Base-by-base conservation (phyloP, 306 rosid species). In the Pueraria montana region DNA sequence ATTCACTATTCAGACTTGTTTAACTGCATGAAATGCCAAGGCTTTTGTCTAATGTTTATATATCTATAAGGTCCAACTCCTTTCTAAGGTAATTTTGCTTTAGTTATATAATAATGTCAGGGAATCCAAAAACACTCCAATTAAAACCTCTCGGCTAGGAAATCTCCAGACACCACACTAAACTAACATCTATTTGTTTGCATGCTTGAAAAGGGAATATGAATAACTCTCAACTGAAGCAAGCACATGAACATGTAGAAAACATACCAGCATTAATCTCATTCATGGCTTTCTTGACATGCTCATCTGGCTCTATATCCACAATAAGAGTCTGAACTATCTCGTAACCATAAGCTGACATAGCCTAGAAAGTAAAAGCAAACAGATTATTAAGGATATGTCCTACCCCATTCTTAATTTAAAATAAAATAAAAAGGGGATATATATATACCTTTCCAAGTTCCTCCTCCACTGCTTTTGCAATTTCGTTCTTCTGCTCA, bases 201-300 rank as follows among this genome's bases (percentile, higher is more conserved):
- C 30, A 27, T 40, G 45, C 45, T 7, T 8, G 45, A 40, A 9
- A 40, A 0, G 45, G 45, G 8, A 38, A 38, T 38, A 8, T 38
- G 43, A 38, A 38, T 5, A 34, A 34, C 43, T 38, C 43, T 38
- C 8, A 43, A 11, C 49, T 11, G 49, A 43, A 11, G 14, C 49
- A 43, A 40, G 8, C 10, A 11, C 14, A 43, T 2, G 49, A 43
- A 2, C 49, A 11, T 43, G 3, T 43, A 43, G 49, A 11, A 43
- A 52, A 32, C 46, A 40, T 82, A 93, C 98, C 98, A 20, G 96
- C 94, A 79, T 93, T 93, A 43, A 93, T 91, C 84, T 93, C 98
- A 71, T 93, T 93, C 98, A 93, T 93, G 82, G 98, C 98, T 76
- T 85, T 89, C 89, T 93, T 91, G 40, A 93, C 96, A 56, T 69